These are phyloP conservation scores for Oenanthe sinensis DNA, from an alignment of 129 eudicot genomes.

Conservation along the genomic window DNA sequence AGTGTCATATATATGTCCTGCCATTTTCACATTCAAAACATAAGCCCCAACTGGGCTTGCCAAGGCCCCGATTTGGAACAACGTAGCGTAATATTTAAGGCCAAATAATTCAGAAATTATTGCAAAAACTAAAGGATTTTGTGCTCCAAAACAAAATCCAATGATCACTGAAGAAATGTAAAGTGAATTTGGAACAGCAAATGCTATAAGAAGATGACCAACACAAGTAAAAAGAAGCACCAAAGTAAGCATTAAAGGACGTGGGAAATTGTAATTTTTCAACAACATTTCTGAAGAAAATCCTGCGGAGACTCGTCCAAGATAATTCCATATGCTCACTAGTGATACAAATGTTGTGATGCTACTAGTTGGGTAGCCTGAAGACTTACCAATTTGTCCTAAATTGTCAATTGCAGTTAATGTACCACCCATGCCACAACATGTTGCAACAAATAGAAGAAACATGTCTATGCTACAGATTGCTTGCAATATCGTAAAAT, in stretches of 20 bases:
- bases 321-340: slow-evolving; percentile 79
- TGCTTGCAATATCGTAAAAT: slow-evolving; percentile 67
- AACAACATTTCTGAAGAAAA: slow-evolving; percentile 49
- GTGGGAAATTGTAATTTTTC: slow-evolving; percentile 60
- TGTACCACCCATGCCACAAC: slow-evolving; percentile 71
- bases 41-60: slow-evolving; percentile 81
- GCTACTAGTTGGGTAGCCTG: slow-evolving; percentile 51
- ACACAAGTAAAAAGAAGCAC: slow-evolving; percentile 56
- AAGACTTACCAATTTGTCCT: slow-evolving; percentile 71
- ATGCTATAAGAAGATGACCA: slow-evolving; percentile 68
- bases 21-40: slow-evolving; percentile 54
- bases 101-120: slow-evolving; percentile 82
- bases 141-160: slow-evolving; percentile 91
- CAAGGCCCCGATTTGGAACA: slow-evolving; percentile 51
- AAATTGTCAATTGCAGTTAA: slow-evolving; percentile 75
- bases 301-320: slow-evolving; percentile 61
- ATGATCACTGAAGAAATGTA: slow-evolving; percentile 58
- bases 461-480: slow-evolving; percentile 66
- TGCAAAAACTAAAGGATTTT: slow-evolving; percentile 68
- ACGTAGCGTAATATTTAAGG: slow-evolving; percentile 58
- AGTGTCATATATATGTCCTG: slow-evolving; percentile 57
- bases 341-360: slow-evolving; percentile 63
- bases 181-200: slow-evolving; percentile 56
- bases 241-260: slow-evolving; percentile 64
- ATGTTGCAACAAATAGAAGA: slow-evolving; percentile 45